Evolutionary conservation across 805 yeast genomes (phyloP).

Genomic region (Blastobotrys chiropterorum): DNA sequence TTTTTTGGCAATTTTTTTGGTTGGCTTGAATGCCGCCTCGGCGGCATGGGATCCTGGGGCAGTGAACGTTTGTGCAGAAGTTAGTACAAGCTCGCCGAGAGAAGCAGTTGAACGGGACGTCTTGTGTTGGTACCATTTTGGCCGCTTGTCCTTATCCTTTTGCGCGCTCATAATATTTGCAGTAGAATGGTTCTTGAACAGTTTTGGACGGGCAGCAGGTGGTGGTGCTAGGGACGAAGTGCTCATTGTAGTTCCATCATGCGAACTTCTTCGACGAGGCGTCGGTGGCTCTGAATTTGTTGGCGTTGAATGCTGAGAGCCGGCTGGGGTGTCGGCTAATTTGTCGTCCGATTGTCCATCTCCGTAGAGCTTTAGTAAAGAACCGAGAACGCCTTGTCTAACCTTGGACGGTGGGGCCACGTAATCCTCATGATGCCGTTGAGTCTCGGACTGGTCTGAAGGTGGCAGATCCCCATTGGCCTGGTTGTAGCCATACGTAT

Average conservation of each 20-base stretch:
- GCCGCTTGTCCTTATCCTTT: slow-evolving; percentile 9
- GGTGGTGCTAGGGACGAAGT: too few relatives aligned
- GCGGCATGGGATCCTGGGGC: slow-evolving; percentile 15
- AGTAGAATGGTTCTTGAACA: background rate
- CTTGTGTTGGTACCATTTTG: slow-evolving; percentile 29
- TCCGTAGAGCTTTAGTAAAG: slow-evolving; percentile 61
- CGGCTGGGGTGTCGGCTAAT: background rate
- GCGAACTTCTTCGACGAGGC: background rate
- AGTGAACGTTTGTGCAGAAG: slow-evolving; percentile 20
- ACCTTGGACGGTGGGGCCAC: slow-evolving; percentile 61
- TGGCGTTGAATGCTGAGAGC: background rate
- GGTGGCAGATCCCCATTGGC: slow-evolving; percentile 29
- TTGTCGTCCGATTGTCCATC: background rate
- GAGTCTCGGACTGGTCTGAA: slow-evolving; percentile 8
- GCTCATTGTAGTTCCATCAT: too few relatives aligned
- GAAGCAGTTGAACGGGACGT: slow-evolving; percentile 19
- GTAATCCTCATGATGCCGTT: slow-evolving; percentile 33
- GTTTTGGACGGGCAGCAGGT: too few relatives aligned
- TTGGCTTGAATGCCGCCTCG: background rate
- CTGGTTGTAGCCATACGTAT: slow-evolving; percentile 17
- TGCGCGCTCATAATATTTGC: background rate
- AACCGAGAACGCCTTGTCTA: slow-evolving; percentile 80
- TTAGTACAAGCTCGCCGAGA: slow-evolving; percentile 22
- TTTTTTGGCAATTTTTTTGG: background rate
- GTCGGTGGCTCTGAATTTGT: background rate